Base-by-base conservation (phyloP, 768 basidiomycete genomes). In the Sistotremastrum suecicum region DNA sequence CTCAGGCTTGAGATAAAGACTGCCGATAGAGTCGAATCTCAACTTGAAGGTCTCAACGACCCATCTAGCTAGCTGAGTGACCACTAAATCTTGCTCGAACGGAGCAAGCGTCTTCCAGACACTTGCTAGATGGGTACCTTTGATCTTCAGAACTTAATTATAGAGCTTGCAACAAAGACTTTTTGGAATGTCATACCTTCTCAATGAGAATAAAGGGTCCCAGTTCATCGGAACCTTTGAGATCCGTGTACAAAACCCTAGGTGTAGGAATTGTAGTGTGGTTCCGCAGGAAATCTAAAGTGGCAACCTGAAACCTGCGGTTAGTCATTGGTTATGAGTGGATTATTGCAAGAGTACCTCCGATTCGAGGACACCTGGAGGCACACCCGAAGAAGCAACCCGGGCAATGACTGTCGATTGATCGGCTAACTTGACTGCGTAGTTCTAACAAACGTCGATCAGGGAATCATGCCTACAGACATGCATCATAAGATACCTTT, bases 221-320 rank as follows among this genome's bases (percentile, higher is more conserved):
- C 28, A 57, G 43, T 43, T 46, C 34, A 29, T 33, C 46, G 39
- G 8, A 48, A 34, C 11, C 12, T 8, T 37, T 5, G 20, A n/a
- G 7, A 29, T 47, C 48, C 41, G 43, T 50, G 37, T 54, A 43
- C 10, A 62, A 43, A 5, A 59, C 48, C 5, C 47, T 45, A 0
- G 58, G 56, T 3, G 54, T 53, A 39, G 61, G 62, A 11, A 63
- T 54, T 4, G 61, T 55, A 9, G 60, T 61, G 10, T 50, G 47
- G 12, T 54, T 49, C 10, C 51, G 46, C 20, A 63, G 34, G 39
- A 57, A 63, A 9, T 50, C 46, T 50, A 58, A 50, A 3, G 62
- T 63, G 33, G 60, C 60, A 8, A 55, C 51, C 62, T 63, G 31
- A 4, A 28, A 5, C 28, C 11, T 3, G 12, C 35, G 36, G 44